Conservation (phyloP, 495 filamentous ascomycete species). For the Opeltia flavorubescens region DNA sequence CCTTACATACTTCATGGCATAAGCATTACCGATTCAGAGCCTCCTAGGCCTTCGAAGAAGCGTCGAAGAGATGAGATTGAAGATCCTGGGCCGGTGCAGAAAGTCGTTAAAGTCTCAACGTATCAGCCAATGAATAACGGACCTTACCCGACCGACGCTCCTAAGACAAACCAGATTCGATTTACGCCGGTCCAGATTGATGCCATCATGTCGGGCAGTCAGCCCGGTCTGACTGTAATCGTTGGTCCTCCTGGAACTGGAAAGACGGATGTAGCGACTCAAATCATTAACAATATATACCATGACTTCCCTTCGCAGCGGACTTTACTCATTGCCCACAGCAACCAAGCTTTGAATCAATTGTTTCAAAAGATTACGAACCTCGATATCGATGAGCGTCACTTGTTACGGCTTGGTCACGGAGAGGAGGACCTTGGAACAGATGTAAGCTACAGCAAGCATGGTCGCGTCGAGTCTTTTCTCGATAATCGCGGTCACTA, state of each 20-base stretch:
- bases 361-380: constrained; percentile 96
- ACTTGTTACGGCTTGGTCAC: constrained; percentile 83
- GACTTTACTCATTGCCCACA: constrained; percentile 88
- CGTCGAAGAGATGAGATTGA: constrained; percentile 61
- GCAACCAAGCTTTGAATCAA: constrained; percentile 95
- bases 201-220: constrained; percentile 84
- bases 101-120: constrained; percentile 68
- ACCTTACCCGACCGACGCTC: constrained; percentile 79
- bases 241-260: constrained; percentile 93
- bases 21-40: constrained; percentile 28
- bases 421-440: constrained; percentile 89
- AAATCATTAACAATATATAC: constrained; percentile 98
- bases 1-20: constrained; percentile 67
- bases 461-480: constrained; percentile 90
- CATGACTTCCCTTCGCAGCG: constrained; percentile 91
- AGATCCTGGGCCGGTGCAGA: constrained; percentile 40
- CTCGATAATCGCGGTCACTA: constrained; percentile 72
- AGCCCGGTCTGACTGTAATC: constrained; percentile 88
- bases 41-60: constrained; percentile 54
- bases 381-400: constrained; percentile 88
- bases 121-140: constrained; percentile 86
- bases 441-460: constrained; percentile 79
- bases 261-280: constrained; percentile 95
- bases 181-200: constrained; percentile 89
- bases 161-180: constrained; percentile 66